phyloP scores from a whole-genome alignment of 164 flowering plant species.

The Pachysandra terminalis region DNA sequence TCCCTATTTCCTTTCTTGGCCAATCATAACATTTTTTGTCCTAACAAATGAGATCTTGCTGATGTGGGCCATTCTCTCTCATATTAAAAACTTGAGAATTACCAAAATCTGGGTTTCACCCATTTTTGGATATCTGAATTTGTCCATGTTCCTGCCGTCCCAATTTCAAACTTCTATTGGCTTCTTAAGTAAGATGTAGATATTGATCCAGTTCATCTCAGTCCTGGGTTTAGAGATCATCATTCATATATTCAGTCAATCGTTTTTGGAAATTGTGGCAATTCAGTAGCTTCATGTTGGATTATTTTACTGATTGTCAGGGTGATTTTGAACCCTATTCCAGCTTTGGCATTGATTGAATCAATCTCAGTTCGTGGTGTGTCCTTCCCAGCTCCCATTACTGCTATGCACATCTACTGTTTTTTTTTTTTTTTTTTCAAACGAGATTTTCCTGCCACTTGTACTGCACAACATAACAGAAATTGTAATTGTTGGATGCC shows the following conservation, averaged over 20 bases:
- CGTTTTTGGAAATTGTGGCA: not conserved
- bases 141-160: not conserved
- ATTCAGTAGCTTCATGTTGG: slow-evolving; percentile 23
- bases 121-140: not conserved
- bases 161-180: slow-evolving; percentile 2
- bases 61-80: not conserved
- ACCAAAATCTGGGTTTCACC: not conserved
- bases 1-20: not conserved
- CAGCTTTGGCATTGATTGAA: slow-evolving; percentile 86
- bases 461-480: too few species aligned
- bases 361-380: slow-evolving; percentile 26
- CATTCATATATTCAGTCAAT: not conserved
- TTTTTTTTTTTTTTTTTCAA: too few species aligned
- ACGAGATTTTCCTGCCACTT: not conserved
- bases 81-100: not conserved
- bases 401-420: slow-evolving; percentile 1
- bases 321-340: slow-evolving; percentile 75
- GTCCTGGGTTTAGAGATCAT: not conserved
- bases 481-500: too few species aligned
- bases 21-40: not conserved
- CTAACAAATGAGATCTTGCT: not conserved
- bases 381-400: slow-evolving; percentile 18
- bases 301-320: slow-evolving; percentile 45
- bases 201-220: not conserved
- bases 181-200: slow-evolving; percentile 2